These are phyloP conservation scores for Trichoderma afroharzianum DNA, from an alignment of 2,329 filamentous ascomycete genomes.

Conservation along the genomic window DNA sequence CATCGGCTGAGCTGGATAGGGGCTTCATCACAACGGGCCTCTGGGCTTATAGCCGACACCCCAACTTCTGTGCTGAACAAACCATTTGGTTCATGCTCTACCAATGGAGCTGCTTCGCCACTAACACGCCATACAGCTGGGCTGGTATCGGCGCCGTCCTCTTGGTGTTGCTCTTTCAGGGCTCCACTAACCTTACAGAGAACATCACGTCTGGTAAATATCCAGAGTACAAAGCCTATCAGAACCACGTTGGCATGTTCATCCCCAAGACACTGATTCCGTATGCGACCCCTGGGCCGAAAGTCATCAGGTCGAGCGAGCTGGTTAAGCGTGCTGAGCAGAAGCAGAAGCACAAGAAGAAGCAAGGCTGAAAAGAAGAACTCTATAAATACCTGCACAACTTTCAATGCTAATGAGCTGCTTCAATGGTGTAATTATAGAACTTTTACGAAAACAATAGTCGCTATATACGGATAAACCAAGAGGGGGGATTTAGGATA, in stretches of 20 bases:
- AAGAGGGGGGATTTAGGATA: background rate
- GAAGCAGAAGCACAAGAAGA: constrained; percentile 33
- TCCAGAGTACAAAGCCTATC: constrained; percentile 80
- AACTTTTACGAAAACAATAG: background rate
- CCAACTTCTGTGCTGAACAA: constrained; percentile 93
- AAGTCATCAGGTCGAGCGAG: constrained; percentile 50
- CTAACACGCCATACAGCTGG: constrained; percentile 73
- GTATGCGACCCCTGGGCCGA: constrained; percentile 44
- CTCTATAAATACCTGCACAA: background rate
- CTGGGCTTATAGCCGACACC: constrained; percentile 85
- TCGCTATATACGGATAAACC: background rate
- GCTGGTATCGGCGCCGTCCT: constrained; percentile 64
- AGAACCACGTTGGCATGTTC: constrained; percentile 78
- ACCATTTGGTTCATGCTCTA: constrained; percentile 85
- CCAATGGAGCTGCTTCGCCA: constrained; percentile 78
- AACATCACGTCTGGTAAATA: constrained; percentile 78
- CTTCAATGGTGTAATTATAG: background rate
- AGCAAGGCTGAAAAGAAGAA: constrained; percentile 35
- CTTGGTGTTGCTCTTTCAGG: constrained; percentile 81
- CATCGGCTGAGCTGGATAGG: constrained; percentile 75
- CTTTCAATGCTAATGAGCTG: constrained; percentile 3
- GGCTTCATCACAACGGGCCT: constrained; percentile 83
- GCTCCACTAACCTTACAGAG: constrained; percentile 85
- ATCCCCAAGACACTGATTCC: constrained; percentile 56
- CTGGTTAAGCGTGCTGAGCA: constrained; percentile 43